phyloP scores from a whole-genome alignment of 164 flowering plant genomes.

The Euptelea pleiosperma region DNA sequence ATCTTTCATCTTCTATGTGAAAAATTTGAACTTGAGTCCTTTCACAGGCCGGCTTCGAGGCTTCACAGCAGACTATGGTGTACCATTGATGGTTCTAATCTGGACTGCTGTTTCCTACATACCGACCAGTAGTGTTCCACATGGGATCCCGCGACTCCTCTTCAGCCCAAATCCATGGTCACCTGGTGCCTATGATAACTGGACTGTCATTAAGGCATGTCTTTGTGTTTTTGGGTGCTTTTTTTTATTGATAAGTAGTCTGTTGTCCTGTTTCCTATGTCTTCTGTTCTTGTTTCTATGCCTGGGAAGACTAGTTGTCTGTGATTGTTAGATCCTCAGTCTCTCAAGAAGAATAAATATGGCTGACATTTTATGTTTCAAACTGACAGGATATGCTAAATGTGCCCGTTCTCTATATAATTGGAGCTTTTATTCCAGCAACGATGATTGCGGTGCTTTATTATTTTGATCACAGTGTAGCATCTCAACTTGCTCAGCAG shows the following conservation, averaged over 20 bases:
- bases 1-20: background rate
- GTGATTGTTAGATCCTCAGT: no score
- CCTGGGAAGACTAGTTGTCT: background rate
- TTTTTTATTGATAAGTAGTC: background rate
- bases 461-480: conserved; percentile 98
- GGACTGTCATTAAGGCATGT: conserved; percentile 90
- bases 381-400: conserved; percentile 84
- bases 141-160: conserved; percentile 89
- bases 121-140: conserved; percentile 68
- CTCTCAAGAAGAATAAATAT: background rate
- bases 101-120: conserved; percentile 93
- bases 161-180: conserved; percentile 99
- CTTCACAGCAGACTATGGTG: conserved; percentile 94
- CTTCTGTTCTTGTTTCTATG: background rate
- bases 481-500: conserved; percentile 99
- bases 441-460: conserved; percentile 99
- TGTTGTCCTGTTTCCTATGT: background rate
- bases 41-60: conserved; percentile 83
- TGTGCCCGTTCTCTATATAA: conserved; percentile 79
- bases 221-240: background rate
- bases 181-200: conserved; percentile 92
- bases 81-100: conserved; percentile 94
- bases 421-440: conserved; percentile 97
- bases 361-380: background rate
- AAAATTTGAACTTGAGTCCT: conserved; percentile 6